Percentiles rank a stretch among this genome's conserved stretches.
These are phyloP conservation scores for Setaria viridis DNA, from an alignment of 202 grass and related monocot genomes.

Conservation along the genomic window DNA sequence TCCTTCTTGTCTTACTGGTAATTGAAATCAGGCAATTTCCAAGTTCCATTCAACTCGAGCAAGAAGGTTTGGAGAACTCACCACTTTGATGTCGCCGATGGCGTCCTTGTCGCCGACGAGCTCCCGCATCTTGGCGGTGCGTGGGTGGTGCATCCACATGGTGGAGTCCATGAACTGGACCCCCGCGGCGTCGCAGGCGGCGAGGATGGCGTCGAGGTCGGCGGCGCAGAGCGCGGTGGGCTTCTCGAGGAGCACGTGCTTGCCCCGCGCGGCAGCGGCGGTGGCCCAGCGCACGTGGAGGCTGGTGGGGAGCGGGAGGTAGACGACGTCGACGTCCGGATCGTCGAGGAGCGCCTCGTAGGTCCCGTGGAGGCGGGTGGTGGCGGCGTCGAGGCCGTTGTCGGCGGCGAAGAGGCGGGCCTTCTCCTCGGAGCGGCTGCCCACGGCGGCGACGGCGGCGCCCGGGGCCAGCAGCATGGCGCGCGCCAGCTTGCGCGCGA, in stretches of 20 bases:
- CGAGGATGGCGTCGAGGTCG: slow-evolving; percentile 76
- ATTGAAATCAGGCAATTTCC: background rate
- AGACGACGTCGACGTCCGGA: slow-evolving; percentile 76
- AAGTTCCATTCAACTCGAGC: background rate
- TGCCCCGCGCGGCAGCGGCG: slow-evolving; percentile 64
- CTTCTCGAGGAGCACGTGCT: slow-evolving; percentile 95
- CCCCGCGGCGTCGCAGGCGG: slow-evolving; percentile 52
- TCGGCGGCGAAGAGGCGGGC: slow-evolving; percentile 69
- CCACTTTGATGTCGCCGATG: slow-evolving; percentile 65
- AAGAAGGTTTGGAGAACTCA: slow-evolving; percentile 30
- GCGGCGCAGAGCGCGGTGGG: slow-evolving; percentile 72
- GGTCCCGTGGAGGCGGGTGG: slow-evolving; percentile 53
- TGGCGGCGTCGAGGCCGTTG: slow-evolving; percentile 54
- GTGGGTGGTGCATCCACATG: slow-evolving; percentile 87
- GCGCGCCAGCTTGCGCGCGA: slow-evolving; percentile 79
- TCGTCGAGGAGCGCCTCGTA: slow-evolving; percentile 83
- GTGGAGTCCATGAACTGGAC: slow-evolving; percentile 95
- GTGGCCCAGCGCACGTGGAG: slow-evolving; percentile 74
- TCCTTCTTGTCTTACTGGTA: too few species aligned
- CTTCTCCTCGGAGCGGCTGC: slow-evolving; percentile 74
- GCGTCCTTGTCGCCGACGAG: slow-evolving; percentile 49
- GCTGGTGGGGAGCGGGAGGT: slow-evolving; percentile 81
- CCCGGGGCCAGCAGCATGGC: slow-evolving; percentile 67
- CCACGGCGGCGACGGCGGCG: slow-evolving; percentile 62
- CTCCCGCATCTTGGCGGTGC: slow-evolving; percentile 78